phyloP scores from a whole-genome alignment of 1,284 basidiomycete genomes.

The Tilletiopsis washingtonensis region DNA sequence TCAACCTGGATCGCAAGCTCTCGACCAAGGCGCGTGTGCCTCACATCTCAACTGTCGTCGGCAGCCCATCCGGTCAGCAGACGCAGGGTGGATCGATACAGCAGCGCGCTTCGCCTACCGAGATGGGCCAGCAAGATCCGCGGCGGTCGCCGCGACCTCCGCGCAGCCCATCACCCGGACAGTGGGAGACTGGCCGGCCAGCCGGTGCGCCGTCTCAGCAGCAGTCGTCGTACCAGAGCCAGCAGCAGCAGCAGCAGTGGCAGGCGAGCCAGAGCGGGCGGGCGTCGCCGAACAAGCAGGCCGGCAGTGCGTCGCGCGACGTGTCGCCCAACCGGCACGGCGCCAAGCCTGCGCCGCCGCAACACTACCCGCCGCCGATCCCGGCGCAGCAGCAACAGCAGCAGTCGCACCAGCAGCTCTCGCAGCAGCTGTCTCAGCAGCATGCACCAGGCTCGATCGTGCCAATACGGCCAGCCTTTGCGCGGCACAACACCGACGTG shows the following conservation, averaged over 20 bases:
- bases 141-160: no score
- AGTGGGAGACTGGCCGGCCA: no score
- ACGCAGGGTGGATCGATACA: constrained; percentile 25
- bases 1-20: constrained; percentile 78
- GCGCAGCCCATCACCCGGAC: background rate
- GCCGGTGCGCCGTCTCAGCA: constrained; percentile 6
- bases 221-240: constrained; percentile 3
- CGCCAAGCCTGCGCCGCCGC: background rate
- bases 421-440: constrained; percentile 11
- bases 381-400: constrained; percentile 48
- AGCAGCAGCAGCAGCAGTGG: constrained; percentile 6
- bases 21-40: constrained; percentile 85
- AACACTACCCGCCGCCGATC: background rate
- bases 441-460: constrained; percentile 38
- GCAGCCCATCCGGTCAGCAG: constrained; percentile 67
- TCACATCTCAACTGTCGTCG: constrained; percentile 88
- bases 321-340: constrained; percentile 9
- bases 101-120: constrained; percentile 18
- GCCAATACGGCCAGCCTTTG: constrained; percentile 64
- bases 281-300: constrained; percentile 25
- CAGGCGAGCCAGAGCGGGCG: constrained; percentile 49
- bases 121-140: constrained; percentile 9
- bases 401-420: constrained; percentile 31
- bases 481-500: constrained; percentile 74
- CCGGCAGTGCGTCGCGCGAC: background rate